A percentile compares a stretch with the other conserved stretches of the same genome.
Conservation (phyloP, 345 rosid species). For the Trapa incisa region DNA sequence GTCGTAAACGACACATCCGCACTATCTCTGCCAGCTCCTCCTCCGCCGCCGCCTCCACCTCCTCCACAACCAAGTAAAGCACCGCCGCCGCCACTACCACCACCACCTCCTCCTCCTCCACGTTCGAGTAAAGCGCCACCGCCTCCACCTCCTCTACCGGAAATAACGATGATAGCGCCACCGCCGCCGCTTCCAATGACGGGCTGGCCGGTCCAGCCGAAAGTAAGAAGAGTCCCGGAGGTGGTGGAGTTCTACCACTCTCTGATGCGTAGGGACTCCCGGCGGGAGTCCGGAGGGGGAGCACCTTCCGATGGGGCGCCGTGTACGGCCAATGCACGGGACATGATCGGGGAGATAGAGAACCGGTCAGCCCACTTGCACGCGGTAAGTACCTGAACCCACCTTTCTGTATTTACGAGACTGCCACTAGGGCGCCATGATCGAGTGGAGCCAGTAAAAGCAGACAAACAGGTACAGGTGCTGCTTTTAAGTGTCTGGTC, state of each 20-base stretch:
- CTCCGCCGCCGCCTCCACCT: background rate
- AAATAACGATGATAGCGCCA: constrained; percentile 33
- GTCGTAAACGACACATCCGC: background rate
- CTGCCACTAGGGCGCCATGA: constrained; percentile 20
- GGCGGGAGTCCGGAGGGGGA: constrained; percentile 51
- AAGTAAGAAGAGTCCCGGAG: constrained; percentile 84
- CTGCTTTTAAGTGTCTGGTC: no score
- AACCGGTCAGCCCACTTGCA: constrained; percentile 82
- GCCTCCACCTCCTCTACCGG: constrained; percentile 2
- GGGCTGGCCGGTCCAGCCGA: constrained; percentile 28
- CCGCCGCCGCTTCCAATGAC: constrained; percentile 66
- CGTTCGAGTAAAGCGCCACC: constrained; percentile 40
- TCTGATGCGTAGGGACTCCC: constrained; percentile 74
- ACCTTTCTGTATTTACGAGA: constrained; percentile 10
- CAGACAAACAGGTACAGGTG: no score
- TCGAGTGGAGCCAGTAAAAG: background rate
- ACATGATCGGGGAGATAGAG: constrained; percentile 99
- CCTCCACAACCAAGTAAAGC: background rate
- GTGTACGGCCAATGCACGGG: constrained; percentile 53
- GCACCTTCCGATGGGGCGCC: constrained; percentile 26
- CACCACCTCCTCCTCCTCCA: constrained; percentile 9
- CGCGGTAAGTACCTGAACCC: constrained; percentile 41
- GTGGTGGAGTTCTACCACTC: constrained; percentile 98
- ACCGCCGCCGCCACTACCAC: constrained; percentile 14
- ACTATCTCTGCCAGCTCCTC: constrained; percentile 13